Conservation (phyloP, 768 basidiomycete species). For the Panaeolus papilionaceus region DNA sequence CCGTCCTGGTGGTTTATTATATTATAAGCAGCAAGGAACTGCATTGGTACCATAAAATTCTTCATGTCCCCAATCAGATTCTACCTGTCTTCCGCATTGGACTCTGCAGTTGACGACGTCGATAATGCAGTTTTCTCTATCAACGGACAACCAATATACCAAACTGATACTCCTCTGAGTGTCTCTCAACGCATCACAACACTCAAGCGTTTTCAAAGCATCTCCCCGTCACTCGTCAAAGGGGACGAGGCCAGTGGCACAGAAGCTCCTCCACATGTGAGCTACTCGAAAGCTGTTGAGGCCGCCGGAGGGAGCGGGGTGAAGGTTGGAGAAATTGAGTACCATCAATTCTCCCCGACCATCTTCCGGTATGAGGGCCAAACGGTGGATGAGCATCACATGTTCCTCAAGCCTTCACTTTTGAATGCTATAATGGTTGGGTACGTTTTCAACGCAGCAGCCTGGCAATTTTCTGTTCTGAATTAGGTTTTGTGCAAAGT, state of each 20-base stretch:
- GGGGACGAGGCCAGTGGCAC: not conserved
- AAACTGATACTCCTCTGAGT: not conserved
- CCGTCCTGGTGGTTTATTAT: not conserved
- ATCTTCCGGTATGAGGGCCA: slow-evolving; percentile 1
- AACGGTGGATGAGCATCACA: not conserved
- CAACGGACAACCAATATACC: not conserved
- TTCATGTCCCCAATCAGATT: not conserved
- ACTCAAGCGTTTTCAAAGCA: not conserved
- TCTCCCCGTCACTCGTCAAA: not conserved
- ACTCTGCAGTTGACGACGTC: not conserved
- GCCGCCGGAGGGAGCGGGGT: not conserved
- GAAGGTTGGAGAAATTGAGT: not conserved
- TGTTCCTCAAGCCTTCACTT: not conserved
- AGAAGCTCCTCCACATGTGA: not conserved
- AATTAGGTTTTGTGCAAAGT: not conserved
- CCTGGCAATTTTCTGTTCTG: not conserved
- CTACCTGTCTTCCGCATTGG: slow-evolving; percentile 4
- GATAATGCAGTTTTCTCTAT: slow-evolving; percentile 5
- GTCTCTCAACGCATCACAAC: not conserved
- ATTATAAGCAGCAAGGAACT: not conserved
- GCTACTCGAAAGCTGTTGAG: not conserved
- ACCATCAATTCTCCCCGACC: not conserved
- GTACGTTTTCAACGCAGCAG: not conserved
- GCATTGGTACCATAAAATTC: not conserved
- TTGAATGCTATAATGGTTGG: not conserved